Evolutionary conservation across 2,329 filamentous ascomycete genomes (phyloP).

Genomic region (Fusarium tjaetaba): DNA sequence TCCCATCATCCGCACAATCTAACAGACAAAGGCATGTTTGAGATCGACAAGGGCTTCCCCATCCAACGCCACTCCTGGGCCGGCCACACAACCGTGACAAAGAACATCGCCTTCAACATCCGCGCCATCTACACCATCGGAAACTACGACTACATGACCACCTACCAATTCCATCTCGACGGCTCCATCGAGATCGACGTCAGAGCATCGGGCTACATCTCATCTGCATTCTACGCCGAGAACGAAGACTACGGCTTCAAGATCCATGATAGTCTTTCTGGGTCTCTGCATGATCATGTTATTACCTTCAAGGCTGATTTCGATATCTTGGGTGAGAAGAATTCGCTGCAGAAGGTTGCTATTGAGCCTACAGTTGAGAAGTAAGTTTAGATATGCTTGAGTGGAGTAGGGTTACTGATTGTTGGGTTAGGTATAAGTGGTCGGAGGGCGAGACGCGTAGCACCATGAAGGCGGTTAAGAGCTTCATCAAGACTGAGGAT

Average conservation of each 20-base stretch:
- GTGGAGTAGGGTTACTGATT: rapidly evolving
- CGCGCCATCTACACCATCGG: slow-evolving; percentile 6
- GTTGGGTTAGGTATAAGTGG: neutral
- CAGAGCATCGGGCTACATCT: slow-evolving; percentile 1
- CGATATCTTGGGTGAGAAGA: neutral
- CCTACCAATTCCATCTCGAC: neutral
- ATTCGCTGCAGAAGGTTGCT: neutral
- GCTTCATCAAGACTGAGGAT: neutral
- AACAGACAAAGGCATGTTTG: neutral
- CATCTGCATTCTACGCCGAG: neutral
- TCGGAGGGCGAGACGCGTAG: neutral
- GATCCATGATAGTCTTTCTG: neutral
- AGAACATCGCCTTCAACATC: slow-evolving; percentile 3
- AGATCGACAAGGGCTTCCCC: slow-evolving; percentile 2
- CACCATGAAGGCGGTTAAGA: slow-evolving; percentile 1
- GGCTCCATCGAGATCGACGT: neutral
- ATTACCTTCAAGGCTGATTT: slow-evolving; percentile 3
- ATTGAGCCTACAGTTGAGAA: neutral
- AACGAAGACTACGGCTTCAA: slow-evolving; percentile 5
- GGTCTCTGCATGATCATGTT: neutral
- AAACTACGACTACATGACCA: slow-evolving; percentile 8
- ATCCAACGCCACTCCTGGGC: slow-evolving; percentile 9
- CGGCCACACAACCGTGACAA: neutral
- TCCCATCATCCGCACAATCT: no score
- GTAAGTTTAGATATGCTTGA: neutral